Base-by-base conservation (phyloP, 192 early-diverging fungal species). In the Backusella macrospora region DNA sequence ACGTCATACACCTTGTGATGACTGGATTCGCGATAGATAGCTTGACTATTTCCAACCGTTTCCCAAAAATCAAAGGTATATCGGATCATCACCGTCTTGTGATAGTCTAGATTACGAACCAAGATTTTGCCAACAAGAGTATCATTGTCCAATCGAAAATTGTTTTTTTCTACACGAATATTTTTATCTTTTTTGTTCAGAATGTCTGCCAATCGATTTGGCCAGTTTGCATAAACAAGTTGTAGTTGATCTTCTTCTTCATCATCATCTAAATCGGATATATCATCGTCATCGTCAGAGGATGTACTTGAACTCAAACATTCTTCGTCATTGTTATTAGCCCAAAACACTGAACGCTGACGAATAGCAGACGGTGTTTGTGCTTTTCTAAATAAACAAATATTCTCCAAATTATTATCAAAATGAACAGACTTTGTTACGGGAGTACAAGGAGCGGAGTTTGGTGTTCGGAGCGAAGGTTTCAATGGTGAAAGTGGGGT, bases 31-130 rank as follows among this genome's bases (percentile, higher is more conserved):
- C 64, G 74, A 74, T 82, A 98, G 16, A 70, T 74, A 6, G 94
- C 96, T 2, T 37, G 23, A n/a, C 83, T 76, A 77, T 98, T 93
- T 34, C 83, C 73, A 8, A 82, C 85, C 0, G 93, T 85, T 48
- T 84, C 83, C 96, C 96, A 98, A 66, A 83, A 86, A 83, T 96
- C 90, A 63, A 86, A 86, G n/a, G 95, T 93, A 80, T 92, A 92
- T 29, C 94, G 84, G 65, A 96, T 87, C 16, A 73, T 73, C 23
- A 98, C 93, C 5, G 72, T 48, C 83, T 98, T 98, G 63, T 93
- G 86, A 77, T 91, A 98, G 9, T 90, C 93, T 15, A 96, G 73
- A 82, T 98, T 98, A 65, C 91, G 91, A 14, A 96, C 92, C 71
- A 93, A 80, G 42, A 96, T 75, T 29, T 81, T 87, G 71, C 92